Conservation (phyloP, 257 asterid species). For the Euphrasia confusa region DNA sequence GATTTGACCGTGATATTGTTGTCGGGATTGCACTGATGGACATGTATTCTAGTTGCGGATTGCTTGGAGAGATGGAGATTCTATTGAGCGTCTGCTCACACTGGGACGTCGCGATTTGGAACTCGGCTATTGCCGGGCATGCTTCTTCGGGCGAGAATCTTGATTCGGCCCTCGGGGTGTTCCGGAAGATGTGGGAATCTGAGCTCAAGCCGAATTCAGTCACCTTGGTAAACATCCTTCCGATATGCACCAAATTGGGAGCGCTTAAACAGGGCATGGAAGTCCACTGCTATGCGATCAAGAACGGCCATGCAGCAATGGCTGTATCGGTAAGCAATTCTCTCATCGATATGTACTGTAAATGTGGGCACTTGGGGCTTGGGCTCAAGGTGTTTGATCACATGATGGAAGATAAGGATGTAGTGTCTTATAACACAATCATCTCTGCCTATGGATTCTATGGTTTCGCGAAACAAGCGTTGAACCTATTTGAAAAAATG, state of each 20-base stretch:
- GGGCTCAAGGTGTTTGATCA: conserved; percentile 34
- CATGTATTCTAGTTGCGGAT: conserved; percentile 36
- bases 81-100: conserved; percentile 27
- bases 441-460: conserved; percentile 39
- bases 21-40: conserved; percentile 31
- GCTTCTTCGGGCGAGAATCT: conserved; percentile 24
- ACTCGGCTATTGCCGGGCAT: conserved; percentile 31
- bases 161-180: conserved; percentile 23
- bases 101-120: conserved; percentile 33
- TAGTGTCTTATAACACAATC: conserved; percentile 32
- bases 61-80: conserved; percentile 13
- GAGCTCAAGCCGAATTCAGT: conserved; percentile 27
- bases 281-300: conserved; percentile 32
- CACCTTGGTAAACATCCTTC: conserved; percentile 34
- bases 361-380: conserved; percentile 32
- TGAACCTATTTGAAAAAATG: conserved; percentile 32
- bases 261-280: conserved; percentile 35
- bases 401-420: conserved; percentile 32
- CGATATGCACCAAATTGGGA: conserved; percentile 35
- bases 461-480: conserved; percentile 33
- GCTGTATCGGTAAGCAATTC: conserved; percentile 29
- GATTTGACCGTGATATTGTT: conserved; percentile 32
- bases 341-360: conserved; percentile 35
- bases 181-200: conserved; percentile 28
- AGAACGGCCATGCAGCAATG: conserved; percentile 14